Evolutionary conservation across 371 early-diverging fungal species (phyloP), one percentile per base, ranked within the genome.

Genomic region (Synchytrium microbalum): DNA sequence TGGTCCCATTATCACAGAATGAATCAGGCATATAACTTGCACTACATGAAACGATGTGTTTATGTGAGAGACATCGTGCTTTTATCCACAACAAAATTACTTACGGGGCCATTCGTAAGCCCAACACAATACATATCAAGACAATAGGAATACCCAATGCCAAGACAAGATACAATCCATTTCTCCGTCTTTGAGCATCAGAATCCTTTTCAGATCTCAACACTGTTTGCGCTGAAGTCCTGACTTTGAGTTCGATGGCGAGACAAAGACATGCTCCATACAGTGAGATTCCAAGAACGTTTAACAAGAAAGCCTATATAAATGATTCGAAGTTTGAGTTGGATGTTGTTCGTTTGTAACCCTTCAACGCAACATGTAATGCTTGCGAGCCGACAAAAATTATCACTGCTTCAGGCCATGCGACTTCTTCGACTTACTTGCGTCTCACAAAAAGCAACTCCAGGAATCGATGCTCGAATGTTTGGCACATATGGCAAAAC

Each of bases 31-130:
- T 24, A 24, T 57, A 57, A 29, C 13, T 24, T 24, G 58, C 13
- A 14, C 58, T 13, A 14, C 14, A 23, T 23, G 58, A 57, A 57
- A n/a, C n/a, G n/a, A n/a, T n/a, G n/a, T n/a, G n/a, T n/a, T n/a
- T n/a, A n/a, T n/a, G n/a, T n/a, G n/a, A n/a, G n/a, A n/a, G n/a
- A n/a, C n/a, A n/a, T n/a, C n/a, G n/a, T n/a, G n/a, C n/a, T n/a
- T n/a, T n/a, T n/a, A n/a, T n/a, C n/a, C n/a, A n/a, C n/a, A n/a
- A n/a, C n/a, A n/a, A n/a, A n/a, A n/a, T n/a, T n/a, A n/a, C n/a
- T n/a, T n/a, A n/a, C n/a, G n/a, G n/a, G n/a, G n/a, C n/a, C n/a
- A 24, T 57, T 16, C 58, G 58, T 14, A 57, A 23, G 58, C 14
- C 25, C 14, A 57, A 13, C 25, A 24, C 58, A 29, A 57, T 29